A percentile compares a stretch with the other conserved stretches of the same genome.
Evolutionary conservation across 2,329 filamentous ascomycete genomes (phyloP).

Genomic region (Trichoderma polysporum): DNA sequence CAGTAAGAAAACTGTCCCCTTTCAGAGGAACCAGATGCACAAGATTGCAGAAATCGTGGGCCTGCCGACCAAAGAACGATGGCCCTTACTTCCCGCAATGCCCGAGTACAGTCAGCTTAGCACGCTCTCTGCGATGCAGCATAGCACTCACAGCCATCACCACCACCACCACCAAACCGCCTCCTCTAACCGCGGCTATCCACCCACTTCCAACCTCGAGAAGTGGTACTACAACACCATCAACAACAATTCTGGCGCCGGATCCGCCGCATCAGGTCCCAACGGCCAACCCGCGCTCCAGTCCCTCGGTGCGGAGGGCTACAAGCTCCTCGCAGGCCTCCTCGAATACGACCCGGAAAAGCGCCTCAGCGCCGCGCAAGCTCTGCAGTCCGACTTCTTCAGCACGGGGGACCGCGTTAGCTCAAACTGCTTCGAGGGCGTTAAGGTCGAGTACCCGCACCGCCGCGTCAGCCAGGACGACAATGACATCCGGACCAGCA

Average conservation of each 20-base stretch:
- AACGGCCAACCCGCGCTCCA: constrained; percentile 43
- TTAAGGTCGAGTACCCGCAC: constrained; percentile 85
- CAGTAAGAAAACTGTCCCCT: constrained; percentile 93
- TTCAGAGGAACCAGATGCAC: constrained; percentile 98
- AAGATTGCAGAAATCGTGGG: constrained; percentile 98
- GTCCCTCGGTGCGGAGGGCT: constrained; percentile 72
- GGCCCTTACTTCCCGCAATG: constrained; percentile 82
- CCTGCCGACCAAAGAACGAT: constrained; percentile 81
- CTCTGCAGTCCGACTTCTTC: constrained; percentile 91
- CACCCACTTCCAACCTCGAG: constrained; percentile 59
- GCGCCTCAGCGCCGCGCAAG: constrained; percentile 81
- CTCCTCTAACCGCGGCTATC: constrained; percentile 30
- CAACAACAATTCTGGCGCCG: constrained; percentile 49
- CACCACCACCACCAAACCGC: constrained; percentile 46
- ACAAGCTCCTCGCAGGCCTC: constrained; percentile 75
- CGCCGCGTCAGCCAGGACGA: constrained; percentile 90
- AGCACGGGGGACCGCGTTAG: constrained; percentile 69
- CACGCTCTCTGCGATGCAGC: constrained; percentile 50
- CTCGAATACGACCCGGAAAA: constrained; percentile 92
- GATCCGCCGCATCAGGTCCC: constrained; percentile 12
- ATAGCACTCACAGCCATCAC: constrained; percentile 42
- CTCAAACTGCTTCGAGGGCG: constrained; percentile 86
- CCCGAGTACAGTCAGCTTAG: constrained; percentile 77
- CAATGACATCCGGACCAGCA: constrained; percentile 90
- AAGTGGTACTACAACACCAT: constrained; percentile 77